These are phyloP conservation scores for Hanseniaspora hatyaiensis DNA, from an alignment of 805 yeast genomes.

Conservation along the genomic window DNA sequence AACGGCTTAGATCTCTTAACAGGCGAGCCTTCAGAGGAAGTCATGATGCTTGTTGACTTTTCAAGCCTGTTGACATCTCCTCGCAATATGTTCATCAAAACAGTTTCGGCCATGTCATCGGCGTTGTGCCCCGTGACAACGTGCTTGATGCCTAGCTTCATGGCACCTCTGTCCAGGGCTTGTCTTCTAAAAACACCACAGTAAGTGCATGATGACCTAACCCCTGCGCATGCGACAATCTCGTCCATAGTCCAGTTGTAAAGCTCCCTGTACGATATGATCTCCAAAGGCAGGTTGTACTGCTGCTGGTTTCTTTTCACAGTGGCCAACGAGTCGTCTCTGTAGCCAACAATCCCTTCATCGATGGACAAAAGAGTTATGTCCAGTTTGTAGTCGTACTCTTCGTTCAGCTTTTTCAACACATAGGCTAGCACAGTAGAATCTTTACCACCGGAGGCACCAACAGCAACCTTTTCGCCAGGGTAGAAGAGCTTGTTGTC, in stretches of 20 bases:
- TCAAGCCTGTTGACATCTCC: slow-evolving; percentile 95
- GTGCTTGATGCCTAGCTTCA: slow-evolving; percentile 69
- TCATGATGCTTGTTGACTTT: slow-evolving; percentile 73
- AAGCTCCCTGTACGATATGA: slow-evolving; percentile 74
- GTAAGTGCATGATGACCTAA: slow-evolving; percentile 87
- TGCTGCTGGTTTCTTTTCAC: slow-evolving; percentile 87
- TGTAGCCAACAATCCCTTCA: slow-evolving; percentile 92
- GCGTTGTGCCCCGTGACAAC: slow-evolving; percentile 98
- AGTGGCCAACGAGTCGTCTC: slow-evolving; percentile 94
- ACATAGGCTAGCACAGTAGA: slow-evolving; percentile 89
- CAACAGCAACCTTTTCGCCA: slow-evolving; percentile 89
- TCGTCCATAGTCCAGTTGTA: slow-evolving; percentile 99
- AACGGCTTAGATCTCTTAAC: slow-evolving; percentile 90
- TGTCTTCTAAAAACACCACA: slow-evolving; percentile 96
- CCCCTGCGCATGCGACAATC: slow-evolving; percentile 87
- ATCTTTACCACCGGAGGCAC: slow-evolving; percentile 98
- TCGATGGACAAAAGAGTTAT: slow-evolving; percentile 78
- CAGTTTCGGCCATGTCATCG: slow-evolving; percentile 98
- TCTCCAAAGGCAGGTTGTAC: slow-evolving; percentile 64
- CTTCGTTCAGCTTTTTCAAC: slow-evolving; percentile 72
- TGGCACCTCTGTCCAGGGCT: slow-evolving; percentile 92
- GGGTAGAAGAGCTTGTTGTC: slow-evolving; percentile 53
- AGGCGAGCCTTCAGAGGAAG: slow-evolving; percentile 74
- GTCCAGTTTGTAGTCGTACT: slow-evolving; percentile 78
- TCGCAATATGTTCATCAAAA: slow-evolving; percentile 80